phyloP scores from a whole-genome alignment of 345 rosid genomes.

The Eucalyptus decipiens region DNA sequence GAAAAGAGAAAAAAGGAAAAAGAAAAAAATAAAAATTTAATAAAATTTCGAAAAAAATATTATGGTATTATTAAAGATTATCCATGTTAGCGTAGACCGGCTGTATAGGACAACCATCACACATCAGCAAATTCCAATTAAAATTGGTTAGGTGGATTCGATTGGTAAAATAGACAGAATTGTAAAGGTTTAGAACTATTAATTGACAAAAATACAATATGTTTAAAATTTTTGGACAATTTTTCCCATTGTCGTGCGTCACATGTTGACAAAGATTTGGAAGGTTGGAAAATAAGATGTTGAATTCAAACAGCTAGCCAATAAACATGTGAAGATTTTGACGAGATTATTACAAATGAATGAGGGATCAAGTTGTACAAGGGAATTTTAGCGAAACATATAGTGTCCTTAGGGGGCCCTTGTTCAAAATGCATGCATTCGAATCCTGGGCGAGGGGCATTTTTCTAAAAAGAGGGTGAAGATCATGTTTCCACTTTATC shows the following conservation, averaged over 20 bases:
- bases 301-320: background rate
- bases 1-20: background rate
- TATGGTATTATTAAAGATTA: background rate
- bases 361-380: background rate
- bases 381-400: background rate
- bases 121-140: fast-evolving
- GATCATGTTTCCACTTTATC: background rate
- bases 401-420: background rate
- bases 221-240: background rate
- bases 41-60: background rate
- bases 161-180: background rate
- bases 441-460: background rate
- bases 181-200: background rate
- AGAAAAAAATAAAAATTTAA: background rate
- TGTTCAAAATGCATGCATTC: background rate
- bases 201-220: background rate
- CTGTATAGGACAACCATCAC: background rate
- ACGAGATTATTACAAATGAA: background rate
- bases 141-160: fast-evolving
- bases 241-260: background rate
- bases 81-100: background rate
- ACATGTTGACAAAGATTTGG: background rate
- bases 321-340: background rate
- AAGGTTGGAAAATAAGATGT: background rate
- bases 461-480: background rate